Base-by-base conservation (phyloP, 2,329 filamentous ascomycete species). In the Davidsoniella virescens region DNA sequence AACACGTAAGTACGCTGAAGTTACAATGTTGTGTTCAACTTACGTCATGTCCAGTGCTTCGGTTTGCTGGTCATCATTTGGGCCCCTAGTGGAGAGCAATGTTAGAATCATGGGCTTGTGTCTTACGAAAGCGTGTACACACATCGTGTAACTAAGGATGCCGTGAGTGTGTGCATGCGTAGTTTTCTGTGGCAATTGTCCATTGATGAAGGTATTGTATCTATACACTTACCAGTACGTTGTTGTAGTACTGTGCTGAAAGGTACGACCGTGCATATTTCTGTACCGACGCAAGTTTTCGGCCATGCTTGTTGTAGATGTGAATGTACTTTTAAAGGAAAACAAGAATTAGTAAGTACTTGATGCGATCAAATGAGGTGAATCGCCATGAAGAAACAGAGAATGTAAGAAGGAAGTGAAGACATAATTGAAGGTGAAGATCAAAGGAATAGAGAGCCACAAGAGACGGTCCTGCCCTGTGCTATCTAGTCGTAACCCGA, bases 261-360 rank as follows among this genome's bases (percentile, higher is more conserved):
- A 62, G 0, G 55, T 55, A 5, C 59, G 56, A 26, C 59, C 57
- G 6, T 63, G 55, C 16, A 63, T 53, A n/a, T 49, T 53, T 33
- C 59, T 58, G 38, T 61, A 62, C 29, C 59, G 51, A 16, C 59
- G 56, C 42, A 64, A 60, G 52, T 60, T 63, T 5, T 60, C 60
- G 3, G 59, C 57, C 3, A 65, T 55, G 12, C 63, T 64, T 1
- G 58, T 57, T 0, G 61, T 63, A 2, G 61, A 63, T 10, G 57
- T 23, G 45, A 53, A 37, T 23, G 50, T 7, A n/a, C n/a, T 25
- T 40, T 25, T 44, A 6, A 8, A 6, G 10, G 17, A 45, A 45
- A 25, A 45, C 2, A 25, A 10, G 8, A 45, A 45, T 18, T 16
- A 45, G 18, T 18, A 33, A 12, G n/a, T 9, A 33, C 29, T 33